Base-by-base conservation (phyloP, 2,329 filamentous ascomycete species). In the Pseudogymnoascus pannorum region DNA sequence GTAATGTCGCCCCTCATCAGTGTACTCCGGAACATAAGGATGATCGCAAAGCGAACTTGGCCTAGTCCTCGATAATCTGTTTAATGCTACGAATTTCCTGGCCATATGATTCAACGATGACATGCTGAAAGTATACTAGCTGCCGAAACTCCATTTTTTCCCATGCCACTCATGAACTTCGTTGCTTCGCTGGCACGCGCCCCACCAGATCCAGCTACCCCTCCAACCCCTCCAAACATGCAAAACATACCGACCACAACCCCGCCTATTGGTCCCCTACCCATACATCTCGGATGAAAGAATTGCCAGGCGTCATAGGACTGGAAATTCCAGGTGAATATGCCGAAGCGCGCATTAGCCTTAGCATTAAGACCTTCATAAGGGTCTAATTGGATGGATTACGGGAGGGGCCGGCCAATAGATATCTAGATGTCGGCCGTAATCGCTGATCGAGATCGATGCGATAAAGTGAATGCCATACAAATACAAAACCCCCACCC, bases 331-430 rank as follows among this genome's bases (percentile, higher is more conserved):
- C 22, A 51, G 22, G 5, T 29, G 8, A 26, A 20, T 54, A 54
- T 54, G 26, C n/a, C 16, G 48, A 31, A 54, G 24, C 26, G 48
- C 16, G 16, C 48, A 20, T 54, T 31, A 54, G 26, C n/a, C 14
- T 20, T 54, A 54, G n/a, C 26, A 18, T 14, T 3, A 31, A 20
- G 26, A 31, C 26, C n/a, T 9, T 20, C 16, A 20, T 54, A 54
- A 2, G 9, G 26, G 24, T 54, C 9, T 54, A 11, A 31, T 54
- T 54, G 48, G 26, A 9, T 7, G 20, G 24, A 18, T 31, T 31
- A 16, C 48, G 48, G 48, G 48, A 54, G 12, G 26, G 48, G 48
- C 26, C n/a, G 26, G 26, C 48, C 48, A 54, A 54, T 54, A 54
- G 48, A 3, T 54, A 54, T 20, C n/a, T 54, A 7, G 26, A 54